Evolutionary conservation across 352 stramenopile species (phyloP).

Genomic region (Phytophthora constricta): DNA sequence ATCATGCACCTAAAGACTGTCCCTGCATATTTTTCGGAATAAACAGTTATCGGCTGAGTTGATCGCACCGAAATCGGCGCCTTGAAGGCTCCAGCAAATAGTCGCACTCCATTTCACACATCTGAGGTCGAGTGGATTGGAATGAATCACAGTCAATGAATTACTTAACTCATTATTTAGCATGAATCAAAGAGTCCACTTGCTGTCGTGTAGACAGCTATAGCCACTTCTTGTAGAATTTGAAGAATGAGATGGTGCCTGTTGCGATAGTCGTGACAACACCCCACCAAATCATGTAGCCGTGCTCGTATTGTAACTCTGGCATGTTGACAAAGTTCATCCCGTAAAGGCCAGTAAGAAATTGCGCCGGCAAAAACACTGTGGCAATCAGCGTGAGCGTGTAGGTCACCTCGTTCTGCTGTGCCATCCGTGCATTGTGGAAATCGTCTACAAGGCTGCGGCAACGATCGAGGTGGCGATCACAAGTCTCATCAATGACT

Average conservation of each 20-base stretch:
- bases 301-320: slow-evolving; percentile 74
- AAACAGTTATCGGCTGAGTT: too few relatives aligned
- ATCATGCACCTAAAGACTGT: too few relatives aligned
- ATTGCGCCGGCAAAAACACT: slow-evolving; percentile 85
- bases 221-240: slow-evolving; percentile 80
- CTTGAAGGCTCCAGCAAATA: too few relatives aligned
- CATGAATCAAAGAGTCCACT: too few relatives aligned
- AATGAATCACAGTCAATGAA: too few relatives aligned
- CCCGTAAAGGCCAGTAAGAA: slow-evolving; percentile 88
- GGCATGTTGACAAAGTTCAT: slow-evolving; percentile 93
- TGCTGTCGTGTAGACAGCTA: slow-evolving; percentile 32
- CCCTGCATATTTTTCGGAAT: not conserved
- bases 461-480: slow-evolving; percentile 79
- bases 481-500: slow-evolving; percentile 82
- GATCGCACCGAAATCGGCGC: too few relatives aligned
- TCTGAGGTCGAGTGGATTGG: too few relatives aligned
- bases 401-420: slow-evolving; percentile 83
- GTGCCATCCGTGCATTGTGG: slow-evolving; percentile 64
- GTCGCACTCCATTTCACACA: too few relatives aligned
- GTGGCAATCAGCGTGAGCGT: slow-evolving; percentile 83
- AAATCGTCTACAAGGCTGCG: slow-evolving; percentile 70
- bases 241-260: slow-evolving; percentile 62
- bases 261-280: slow-evolving; percentile 57
- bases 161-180: not conserved
- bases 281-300: slow-evolving; percentile 86